phyloP scores from a whole-genome alignment of 805 yeast species.

The Monosporozyma aquatica region DNA sequence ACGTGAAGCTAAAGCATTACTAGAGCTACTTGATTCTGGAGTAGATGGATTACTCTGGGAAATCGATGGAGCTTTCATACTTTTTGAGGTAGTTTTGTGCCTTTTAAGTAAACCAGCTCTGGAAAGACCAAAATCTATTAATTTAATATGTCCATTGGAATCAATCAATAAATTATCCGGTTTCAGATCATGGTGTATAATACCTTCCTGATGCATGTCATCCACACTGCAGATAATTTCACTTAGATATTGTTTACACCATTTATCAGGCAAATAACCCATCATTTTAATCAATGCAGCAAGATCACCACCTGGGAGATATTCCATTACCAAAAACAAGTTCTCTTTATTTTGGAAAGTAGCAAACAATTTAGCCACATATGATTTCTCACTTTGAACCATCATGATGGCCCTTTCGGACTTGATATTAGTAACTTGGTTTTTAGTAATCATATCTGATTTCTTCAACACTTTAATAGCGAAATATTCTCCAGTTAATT shows the following conservation, averaged over 20 bases:
- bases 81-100: constrained; percentile 36
- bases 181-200: constrained; percentile 89
- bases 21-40: constrained; percentile 3
- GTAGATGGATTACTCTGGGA: constrained; percentile 4
- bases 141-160: constrained; percentile 74
- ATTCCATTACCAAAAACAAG: constrained; percentile 91
- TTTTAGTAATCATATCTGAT: constrained; percentile 93
- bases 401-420: constrained; percentile 97
- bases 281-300: constrained; percentile 75
- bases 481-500: constrained; percentile 84
- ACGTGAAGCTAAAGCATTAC: background rate
- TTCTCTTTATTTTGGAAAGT: constrained; percentile 85
- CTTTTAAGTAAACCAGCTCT: constrained; percentile 82
- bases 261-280: constrained; percentile 75
- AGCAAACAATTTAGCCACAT: constrained; percentile 80
- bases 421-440: constrained; percentile 89
- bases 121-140: constrained; percentile 92
- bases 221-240: constrained; percentile 87
- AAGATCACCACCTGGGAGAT: constrained; percentile 90
- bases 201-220: constrained; percentile 79
- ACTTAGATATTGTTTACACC: constrained; percentile 80
- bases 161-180: constrained; percentile 92
- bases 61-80: background rate
- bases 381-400: constrained; percentile 89
- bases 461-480: constrained; percentile 90